A percentile compares a stretch with the other conserved stretches of the same genome.
Conservation (phyloP, 768 basidiomycete genomes). For the Podaxis carcinomalis region DNA sequence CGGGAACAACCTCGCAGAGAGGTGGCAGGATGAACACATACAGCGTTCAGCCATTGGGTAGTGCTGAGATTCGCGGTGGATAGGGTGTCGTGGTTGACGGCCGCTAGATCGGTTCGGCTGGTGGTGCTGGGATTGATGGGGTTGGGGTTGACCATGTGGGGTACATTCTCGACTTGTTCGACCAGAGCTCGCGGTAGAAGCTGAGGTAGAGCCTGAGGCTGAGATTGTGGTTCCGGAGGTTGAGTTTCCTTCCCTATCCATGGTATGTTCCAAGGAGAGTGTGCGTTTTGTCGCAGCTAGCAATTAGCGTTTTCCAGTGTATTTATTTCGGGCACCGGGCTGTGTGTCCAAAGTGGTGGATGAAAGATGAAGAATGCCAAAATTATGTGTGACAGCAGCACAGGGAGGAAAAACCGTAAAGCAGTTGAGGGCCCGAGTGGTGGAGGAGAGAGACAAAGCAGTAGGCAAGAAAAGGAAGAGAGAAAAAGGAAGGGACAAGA, state of each 20-base stretch:
- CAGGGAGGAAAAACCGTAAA: background rate
- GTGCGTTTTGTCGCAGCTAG: background rate
- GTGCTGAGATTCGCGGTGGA: conserved; percentile 5
- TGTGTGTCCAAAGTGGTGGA: background rate
- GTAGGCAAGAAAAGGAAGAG: background rate
- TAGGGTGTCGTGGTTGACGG: background rate
- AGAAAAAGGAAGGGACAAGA: background rate
- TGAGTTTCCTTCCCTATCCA: background rate
- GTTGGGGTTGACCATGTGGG: background rate
- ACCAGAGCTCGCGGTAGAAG: background rate
- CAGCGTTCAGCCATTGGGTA: conserved; percentile 5
- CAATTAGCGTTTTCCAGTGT: too few relatives aligned
- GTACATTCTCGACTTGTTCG: background rate
- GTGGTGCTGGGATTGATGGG: background rate
- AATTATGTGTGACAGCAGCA: background rate
- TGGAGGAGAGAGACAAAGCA: background rate
- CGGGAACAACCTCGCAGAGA: conserved; percentile 10
- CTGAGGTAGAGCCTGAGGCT: background rate
- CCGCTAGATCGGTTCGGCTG: background rate
- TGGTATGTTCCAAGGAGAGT: background rate
- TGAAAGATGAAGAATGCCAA: background rate
- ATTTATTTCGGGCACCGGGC: background rate
- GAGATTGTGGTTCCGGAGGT: background rate
- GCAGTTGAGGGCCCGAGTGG: background rate
- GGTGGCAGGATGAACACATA: conserved; percentile 8